Evolutionary conservation across 495 filamentous ascomycete species (phyloP).

Genomic region (Aspergillus incahuasiensis): DNA sequence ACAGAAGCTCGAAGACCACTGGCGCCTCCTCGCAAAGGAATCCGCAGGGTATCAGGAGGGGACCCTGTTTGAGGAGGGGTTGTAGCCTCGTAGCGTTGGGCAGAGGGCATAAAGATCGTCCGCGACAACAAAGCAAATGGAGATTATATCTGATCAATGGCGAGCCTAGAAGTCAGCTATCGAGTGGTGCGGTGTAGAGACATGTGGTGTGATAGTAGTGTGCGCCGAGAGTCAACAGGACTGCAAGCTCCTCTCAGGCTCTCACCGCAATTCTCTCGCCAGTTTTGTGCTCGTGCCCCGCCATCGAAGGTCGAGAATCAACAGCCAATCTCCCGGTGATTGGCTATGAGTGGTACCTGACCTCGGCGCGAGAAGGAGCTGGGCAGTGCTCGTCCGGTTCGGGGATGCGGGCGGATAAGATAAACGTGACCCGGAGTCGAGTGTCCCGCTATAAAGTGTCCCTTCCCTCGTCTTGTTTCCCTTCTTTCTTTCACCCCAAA

Average conservation of each 20-base stretch:
- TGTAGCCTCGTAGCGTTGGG: not conserved
- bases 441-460: conserved; percentile 15
- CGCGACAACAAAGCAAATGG: not conserved
- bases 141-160: not conserved
- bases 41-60: too few species aligned
- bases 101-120: not conserved
- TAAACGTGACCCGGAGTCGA: conserved; percentile 11
- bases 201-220: not conserved
- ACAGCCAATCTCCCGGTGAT: not conserved
- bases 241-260: not conserved
- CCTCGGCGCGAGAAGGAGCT: not conserved
- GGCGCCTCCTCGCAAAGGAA: not conserved
- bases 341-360: not conserved
- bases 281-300: not conserved
- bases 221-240: not conserved
- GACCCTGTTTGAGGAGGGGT: too few species aligned
- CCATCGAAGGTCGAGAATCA: not conserved
- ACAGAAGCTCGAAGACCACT: not conserved
- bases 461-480: not conserved
- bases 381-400: not conserved
- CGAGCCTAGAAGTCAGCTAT: not conserved
- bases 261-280: conserved; percentile 13
- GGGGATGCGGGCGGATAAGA: conserved; percentile 10
- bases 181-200: conserved; percentile 4
- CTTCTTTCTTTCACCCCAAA: conserved; percentile 4